Evolutionary conservation across 371 early-diverging fungal genomes (phyloP).

Genomic region (Mucor sp.): DNA sequence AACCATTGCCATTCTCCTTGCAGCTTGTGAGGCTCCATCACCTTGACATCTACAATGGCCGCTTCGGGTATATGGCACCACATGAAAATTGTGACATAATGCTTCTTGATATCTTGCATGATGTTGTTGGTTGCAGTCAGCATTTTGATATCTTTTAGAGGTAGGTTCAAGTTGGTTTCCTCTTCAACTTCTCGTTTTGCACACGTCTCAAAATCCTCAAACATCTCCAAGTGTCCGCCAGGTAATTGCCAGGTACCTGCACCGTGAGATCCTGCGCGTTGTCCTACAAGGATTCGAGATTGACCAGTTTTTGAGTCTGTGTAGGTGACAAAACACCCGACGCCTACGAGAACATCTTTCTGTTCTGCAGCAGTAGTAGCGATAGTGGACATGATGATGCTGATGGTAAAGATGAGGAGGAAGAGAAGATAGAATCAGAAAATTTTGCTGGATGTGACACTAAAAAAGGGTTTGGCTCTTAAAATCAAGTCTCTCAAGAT

Average conservation of each 20-base stretch:
- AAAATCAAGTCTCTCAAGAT: too few relatives aligned
- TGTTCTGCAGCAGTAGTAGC: not conserved
- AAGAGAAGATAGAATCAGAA: not conserved
- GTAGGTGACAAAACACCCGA: slow-evolving; percentile 48
- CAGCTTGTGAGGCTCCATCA: slow-evolving; percentile 66
- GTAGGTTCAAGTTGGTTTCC: slow-evolving; percentile 57
- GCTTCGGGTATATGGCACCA: slow-evolving; percentile 27
- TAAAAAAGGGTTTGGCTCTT: not conserved
- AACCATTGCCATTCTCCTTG: slow-evolving; percentile 62
- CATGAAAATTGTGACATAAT: slow-evolving; percentile 72
- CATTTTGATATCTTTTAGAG: slow-evolving; percentile 32
- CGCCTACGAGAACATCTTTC: slow-evolving; percentile 50
- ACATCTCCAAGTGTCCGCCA: slow-evolving; percentile 68
- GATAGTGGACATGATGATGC: not conserved
- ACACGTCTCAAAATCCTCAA: slow-evolving; percentile 63
- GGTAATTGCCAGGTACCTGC: slow-evolving; percentile 65
- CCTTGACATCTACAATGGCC: slow-evolving; percentile 20
- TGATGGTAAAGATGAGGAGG: not conserved
- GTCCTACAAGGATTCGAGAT: slow-evolving; percentile 50
- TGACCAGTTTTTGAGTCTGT: slow-evolving; percentile 22
- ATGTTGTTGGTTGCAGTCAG: slow-evolving; percentile 61
- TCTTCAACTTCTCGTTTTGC: slow-evolving; percentile 62
- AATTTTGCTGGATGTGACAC: not conserved
- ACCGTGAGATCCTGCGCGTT: slow-evolving; percentile 67
- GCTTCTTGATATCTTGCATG: slow-evolving; percentile 54